These are phyloP conservation scores for Tricholoma saponaceum DNA, from an alignment of 768 basidiomycete species.

Conservation along the genomic window DNA sequence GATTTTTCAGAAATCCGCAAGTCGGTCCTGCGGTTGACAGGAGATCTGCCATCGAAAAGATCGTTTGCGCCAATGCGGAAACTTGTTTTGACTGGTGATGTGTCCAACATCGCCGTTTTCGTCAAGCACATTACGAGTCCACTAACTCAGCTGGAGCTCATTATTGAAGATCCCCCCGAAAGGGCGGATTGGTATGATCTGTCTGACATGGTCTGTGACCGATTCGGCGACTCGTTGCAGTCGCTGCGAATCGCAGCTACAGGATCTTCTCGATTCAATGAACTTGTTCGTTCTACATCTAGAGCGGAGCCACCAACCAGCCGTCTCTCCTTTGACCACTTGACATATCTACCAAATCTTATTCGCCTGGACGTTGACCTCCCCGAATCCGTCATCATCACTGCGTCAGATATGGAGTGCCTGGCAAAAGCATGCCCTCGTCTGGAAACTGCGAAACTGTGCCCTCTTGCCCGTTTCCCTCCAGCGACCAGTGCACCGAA, in stretches of 20 bases:
- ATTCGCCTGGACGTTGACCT: constrained; percentile 72
- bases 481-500: constrained; percentile 45
- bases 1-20: constrained; percentile 76
- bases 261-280: constrained; percentile 72
- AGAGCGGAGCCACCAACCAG: constrained; percentile 58
- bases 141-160: constrained; percentile 66
- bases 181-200: constrained; percentile 74
- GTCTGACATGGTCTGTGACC: constrained; percentile 56
- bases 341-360: constrained; percentile 51
- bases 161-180: constrained; percentile 78
- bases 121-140: constrained; percentile 62
- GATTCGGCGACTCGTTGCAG: constrained; percentile 56
- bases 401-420: constrained; percentile 52
- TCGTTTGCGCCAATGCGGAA: constrained; percentile 56
- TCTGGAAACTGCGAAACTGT: constrained; percentile 64
- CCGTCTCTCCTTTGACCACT: constrained; percentile 57
- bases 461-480: constrained; percentile 66
- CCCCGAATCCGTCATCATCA: constrained; percentile 69
- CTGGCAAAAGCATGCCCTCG: constrained; percentile 62
- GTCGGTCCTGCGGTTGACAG: constrained; percentile 60
- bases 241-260: constrained; percentile 61
- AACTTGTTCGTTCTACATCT: constrained; percentile 74
- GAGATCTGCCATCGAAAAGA: constrained; percentile 50
- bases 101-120: constrained; percentile 67
- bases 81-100: constrained; percentile 68